These are phyloP conservation scores for Meyerozyma elateridarum DNA, from an alignment of 1,139 yeast species.

Conservation along the genomic window DNA sequence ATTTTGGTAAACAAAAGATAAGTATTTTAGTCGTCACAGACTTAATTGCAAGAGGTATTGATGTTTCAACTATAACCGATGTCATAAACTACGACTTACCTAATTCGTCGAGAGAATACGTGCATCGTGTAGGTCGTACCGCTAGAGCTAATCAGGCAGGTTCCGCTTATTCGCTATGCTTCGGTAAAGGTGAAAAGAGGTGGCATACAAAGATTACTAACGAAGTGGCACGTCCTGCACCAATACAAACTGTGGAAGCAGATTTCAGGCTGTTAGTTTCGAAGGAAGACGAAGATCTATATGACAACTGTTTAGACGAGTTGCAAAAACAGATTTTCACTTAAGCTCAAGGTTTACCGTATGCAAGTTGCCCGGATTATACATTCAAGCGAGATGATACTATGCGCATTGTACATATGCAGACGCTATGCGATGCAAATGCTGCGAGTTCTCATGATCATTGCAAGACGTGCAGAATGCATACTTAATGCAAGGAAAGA, in stretches of 20 bases:
- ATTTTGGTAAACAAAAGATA: conserved; percentile 48
- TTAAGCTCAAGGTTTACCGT: no score
- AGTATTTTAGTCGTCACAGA: conserved; percentile 80
- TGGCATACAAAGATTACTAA: conserved; percentile 55
- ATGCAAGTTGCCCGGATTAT: no score
- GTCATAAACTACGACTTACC: conserved; percentile 93
- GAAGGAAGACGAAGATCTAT: conserved; percentile 24
- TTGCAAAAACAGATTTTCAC: conserved; percentile 21
- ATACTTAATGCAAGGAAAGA: no score
- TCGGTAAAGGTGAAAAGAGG: conserved; percentile 71
- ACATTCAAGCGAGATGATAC: no score
- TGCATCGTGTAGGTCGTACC: conserved; percentile 94
- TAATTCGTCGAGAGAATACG: conserved; percentile 81
- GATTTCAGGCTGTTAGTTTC: conserved; percentile 18
- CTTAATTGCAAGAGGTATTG: conserved; percentile 91
- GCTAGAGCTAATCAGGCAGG: conserved; percentile 88
- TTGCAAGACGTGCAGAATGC: no score
- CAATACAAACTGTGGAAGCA: conserved; percentile 21
- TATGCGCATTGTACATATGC: no score
- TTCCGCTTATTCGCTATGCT: conserved; percentile 61
- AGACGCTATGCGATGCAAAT: no score
- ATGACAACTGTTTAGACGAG: conserved; percentile 21
- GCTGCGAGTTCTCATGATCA: no score
- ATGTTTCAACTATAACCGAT: conserved; percentile 62
- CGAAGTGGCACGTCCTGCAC: conserved; percentile 31